These are phyloP conservation scores for Boletales sp. DNA, from an alignment of 768 basidiomycete species.

Conservation along the genomic window DNA sequence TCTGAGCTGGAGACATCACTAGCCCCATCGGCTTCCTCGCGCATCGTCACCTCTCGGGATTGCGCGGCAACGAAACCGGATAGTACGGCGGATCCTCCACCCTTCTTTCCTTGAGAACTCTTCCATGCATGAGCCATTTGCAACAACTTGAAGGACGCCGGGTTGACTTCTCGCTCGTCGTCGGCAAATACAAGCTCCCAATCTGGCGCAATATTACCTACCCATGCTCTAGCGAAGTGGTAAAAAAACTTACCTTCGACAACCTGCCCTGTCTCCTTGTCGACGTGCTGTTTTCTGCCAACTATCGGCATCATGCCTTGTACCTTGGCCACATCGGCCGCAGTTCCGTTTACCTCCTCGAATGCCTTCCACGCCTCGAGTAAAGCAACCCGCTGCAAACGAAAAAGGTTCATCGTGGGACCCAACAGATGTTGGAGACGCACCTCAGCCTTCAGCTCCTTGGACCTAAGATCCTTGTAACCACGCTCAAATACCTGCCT, in stretches of 20 bases:
- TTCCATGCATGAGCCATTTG: slow-evolving; percentile 95
- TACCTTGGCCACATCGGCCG: slow-evolving; percentile 75
- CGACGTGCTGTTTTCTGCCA: slow-evolving; percentile 78
- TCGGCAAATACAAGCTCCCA: slow-evolving; percentile 96
- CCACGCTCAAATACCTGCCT: slow-evolving; percentile 81
- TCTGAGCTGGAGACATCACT: slow-evolving; percentile 59
- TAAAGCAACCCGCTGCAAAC: slow-evolving; percentile 75
- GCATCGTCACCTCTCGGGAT: slow-evolving; percentile 24
- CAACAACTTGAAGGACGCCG: slow-evolving; percentile 92
- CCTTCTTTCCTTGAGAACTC: slow-evolving; percentile 44
- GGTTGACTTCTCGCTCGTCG: slow-evolving; percentile 92
- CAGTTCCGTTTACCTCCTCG: slow-evolving; percentile 75
- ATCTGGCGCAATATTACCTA: slow-evolving; percentile 44
- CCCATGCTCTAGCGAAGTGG: not conserved
- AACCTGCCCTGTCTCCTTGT: slow-evolving; percentile 79
- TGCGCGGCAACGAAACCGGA: slow-evolving; percentile 49
- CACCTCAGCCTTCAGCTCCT: slow-evolving; percentile 87
- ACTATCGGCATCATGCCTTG: slow-evolving; percentile 92
- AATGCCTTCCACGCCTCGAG: slow-evolving; percentile 96
- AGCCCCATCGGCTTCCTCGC: slow-evolving; percentile 28
- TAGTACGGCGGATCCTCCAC: slow-evolving; percentile 32
- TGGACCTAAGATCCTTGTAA: slow-evolving; percentile 81
- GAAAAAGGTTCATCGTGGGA: slow-evolving; percentile 1
- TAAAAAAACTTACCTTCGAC: slow-evolving; percentile 65
- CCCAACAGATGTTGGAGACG: slow-evolving; percentile 14